A percentile compares a stretch with the other conserved stretches of the same genome.
Conservation (phyloP, 2,329 filamentous ascomycete species). For the Biscogniauxia sp. region DNA sequence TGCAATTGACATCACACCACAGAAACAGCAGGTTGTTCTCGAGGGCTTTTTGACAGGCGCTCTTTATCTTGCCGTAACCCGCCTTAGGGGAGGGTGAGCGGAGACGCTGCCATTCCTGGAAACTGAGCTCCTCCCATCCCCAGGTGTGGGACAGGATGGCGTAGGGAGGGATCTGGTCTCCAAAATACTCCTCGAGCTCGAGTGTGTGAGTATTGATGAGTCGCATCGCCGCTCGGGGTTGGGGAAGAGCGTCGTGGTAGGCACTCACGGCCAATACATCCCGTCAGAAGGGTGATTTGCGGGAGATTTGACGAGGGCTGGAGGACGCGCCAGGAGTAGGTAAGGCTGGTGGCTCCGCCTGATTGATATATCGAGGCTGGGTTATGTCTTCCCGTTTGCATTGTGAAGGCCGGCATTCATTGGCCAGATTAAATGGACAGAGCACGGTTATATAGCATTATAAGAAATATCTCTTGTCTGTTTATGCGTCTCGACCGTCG, state of each 20-base stretch:
- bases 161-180: not conserved
- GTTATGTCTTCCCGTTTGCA: not conserved
- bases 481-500: not conserved
- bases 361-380: not conserved
- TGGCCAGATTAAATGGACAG: not conserved
- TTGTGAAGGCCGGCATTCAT: not conserved
- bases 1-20: constrained; percentile 1
- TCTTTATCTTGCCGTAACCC: not conserved
- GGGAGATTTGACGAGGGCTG: not conserved
- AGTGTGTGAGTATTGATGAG: not conserved
- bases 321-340: not conserved
- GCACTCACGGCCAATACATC: too few species aligned
- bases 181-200: not conserved
- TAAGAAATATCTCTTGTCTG: not conserved
- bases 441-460: not conserved
- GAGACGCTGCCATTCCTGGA: constrained; percentile 1
- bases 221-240: not conserved
- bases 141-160: constrained; percentile 2
- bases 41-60: not conserved
- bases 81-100: not conserved
- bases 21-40: not conserved
- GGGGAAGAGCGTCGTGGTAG: too few species aligned
- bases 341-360: not conserved
- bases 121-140: not conserved
- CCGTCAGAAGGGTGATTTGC: not conserved